A percentile compares a stretch with the other conserved stretches of the same genome.
Conservation (phyloP, 1,284 basidiomycete species). For the Cystobasidium pallidum region DNA sequence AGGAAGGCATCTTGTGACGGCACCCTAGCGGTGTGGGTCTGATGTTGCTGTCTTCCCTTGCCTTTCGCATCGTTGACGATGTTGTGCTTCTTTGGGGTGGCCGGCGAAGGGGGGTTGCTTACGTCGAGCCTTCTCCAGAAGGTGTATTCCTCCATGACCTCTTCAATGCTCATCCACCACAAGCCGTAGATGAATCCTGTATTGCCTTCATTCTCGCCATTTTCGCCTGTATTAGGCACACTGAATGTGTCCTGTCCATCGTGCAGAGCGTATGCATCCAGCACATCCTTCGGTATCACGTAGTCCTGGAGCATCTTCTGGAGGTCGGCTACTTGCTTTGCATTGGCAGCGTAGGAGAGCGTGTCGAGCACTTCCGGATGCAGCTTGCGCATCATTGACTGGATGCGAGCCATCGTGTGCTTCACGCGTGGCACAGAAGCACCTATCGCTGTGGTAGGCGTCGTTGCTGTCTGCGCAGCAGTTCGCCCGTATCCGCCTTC, state of each 20-base stretch:
- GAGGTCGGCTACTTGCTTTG: constrained; percentile 21
- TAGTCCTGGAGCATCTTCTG: constrained; percentile 48
- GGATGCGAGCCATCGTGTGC: constrained; percentile 48
- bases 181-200: constrained; percentile 53
- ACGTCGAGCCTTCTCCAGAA: constrained; percentile 88
- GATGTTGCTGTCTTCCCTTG: constrained; percentile 30
- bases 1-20: constrained; percentile 39
- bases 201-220: constrained; percentile 36
- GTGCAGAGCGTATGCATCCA: constrained; percentile 52
- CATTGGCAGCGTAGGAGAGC: constrained; percentile 45
- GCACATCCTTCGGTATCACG: constrained; percentile 50
- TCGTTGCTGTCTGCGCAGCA: background rate
- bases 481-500: constrained; percentile 15
- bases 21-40: constrained; percentile 27
- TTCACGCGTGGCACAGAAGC: constrained; percentile 45
- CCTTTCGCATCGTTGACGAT: constrained; percentile 36
- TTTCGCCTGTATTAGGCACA: constrained; percentile 41
- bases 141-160: constrained; percentile 86
- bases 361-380: constrained; percentile 51
- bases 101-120: constrained; percentile 31
- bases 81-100: constrained; percentile 61
- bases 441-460: constrained; percentile 14
- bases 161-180: constrained; percentile 67
- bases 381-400: constrained; percentile 43
- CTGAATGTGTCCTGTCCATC: constrained; percentile 53